Evolutionary conservation across 192 early-diverging fungal genomes (phyloP), one percentile per base, ranked within the genome.

Genomic region (Coemansia sp.): DNA sequence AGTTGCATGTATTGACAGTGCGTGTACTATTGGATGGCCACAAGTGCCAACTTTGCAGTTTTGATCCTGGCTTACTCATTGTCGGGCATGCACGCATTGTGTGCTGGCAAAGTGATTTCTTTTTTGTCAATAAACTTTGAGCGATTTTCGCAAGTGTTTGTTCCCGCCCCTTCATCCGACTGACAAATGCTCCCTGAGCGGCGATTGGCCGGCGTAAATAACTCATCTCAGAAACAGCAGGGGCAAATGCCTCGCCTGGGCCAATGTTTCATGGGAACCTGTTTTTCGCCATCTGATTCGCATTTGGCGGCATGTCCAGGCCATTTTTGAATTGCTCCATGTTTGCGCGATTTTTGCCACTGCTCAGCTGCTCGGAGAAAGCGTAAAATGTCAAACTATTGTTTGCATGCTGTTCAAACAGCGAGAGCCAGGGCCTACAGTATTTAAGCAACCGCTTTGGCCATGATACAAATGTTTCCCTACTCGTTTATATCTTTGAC

Each of bases 171-270:
- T 32, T 32, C 5, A 32, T 43, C 41, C 15, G 41, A 15, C 41
- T 45, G 41, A 45, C 41, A 45, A 45, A 45, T 45, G 7, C 14
- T 2, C 41, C 17, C 5, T 7, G 12, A 53, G 24, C 14, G 8
- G 24, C 14, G 51, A 53, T 53, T 53, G 51, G 51, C 51, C 8
- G 51, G 51, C 51, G 21, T 53, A 53, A 53, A 53, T 53, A 17
- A 23, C 51, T 22, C 51, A 53, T 22, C 12, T 11, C 22, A 23
- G 51, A 53, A 45, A 45, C 15, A 15, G 41, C 41, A 15, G 15
- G 11, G 14, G 15, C 12, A 0, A 45, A n/a, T 45, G 6, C 32
- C 14, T 45, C 4, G 41, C 5, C 15, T 45, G 32, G 32, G 7
- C 32, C 6, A 35, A 35, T 45, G 41, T 15, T 15, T 45, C 41